Conservation (phyloP, 2,329 filamentous ascomycete species). For the Paramyrothecium roridum region DNA sequence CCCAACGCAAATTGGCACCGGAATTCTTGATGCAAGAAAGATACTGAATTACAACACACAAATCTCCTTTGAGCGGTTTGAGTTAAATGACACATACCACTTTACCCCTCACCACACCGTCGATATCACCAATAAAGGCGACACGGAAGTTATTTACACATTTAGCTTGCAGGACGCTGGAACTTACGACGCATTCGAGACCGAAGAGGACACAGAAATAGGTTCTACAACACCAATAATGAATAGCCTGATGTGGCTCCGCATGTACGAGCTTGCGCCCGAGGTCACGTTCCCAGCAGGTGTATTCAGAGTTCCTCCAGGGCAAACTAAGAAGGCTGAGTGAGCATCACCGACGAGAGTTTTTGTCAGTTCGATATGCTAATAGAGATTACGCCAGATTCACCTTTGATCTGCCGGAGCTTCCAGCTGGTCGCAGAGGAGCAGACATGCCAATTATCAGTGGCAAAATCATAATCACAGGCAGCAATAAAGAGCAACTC, state of each 20-base stretch:
- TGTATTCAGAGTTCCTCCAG: background rate
- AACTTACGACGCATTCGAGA: background rate
- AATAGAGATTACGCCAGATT: background rate
- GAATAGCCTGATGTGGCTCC: background rate
- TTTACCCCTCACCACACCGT: background rate
- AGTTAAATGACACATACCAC: background rate
- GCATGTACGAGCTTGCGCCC: background rate
- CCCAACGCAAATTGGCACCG: background rate
- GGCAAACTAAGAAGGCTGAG: background rate
- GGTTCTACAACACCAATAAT: background rate
- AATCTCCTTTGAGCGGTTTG: background rate
- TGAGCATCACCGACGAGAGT: background rate
- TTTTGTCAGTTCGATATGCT: background rate
- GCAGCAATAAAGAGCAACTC: slow-evolving; percentile 1
- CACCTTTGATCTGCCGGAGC: background rate
- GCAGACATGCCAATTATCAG: background rate
- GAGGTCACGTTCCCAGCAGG: background rate
- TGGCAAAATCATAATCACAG: background rate
- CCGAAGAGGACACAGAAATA: background rate
- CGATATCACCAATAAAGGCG: slow-evolving; percentile 1
- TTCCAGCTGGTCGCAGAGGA: background rate
- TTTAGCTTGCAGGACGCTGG: slow-evolving; percentile 1
- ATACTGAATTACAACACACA: background rate
- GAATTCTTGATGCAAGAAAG: background rate
- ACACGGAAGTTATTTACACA: background rate